Evolutionary conservation across 73 alveolate genomes (phyloP).

Genomic region (Paramecium octaurelia): DNA sequence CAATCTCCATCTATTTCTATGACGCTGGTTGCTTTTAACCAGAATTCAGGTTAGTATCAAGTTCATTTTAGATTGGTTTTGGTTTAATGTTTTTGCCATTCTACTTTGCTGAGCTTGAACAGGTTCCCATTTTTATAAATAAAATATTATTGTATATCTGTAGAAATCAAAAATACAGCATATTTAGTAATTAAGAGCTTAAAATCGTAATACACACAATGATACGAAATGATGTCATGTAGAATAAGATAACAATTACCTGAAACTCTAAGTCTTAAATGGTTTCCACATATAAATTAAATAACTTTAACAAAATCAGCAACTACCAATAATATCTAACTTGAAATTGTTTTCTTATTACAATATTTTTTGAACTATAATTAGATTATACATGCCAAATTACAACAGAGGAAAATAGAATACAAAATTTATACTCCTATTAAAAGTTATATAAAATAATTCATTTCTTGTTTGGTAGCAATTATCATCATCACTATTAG

Average conservation of each 20-base stretch:
- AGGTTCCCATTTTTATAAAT: not conserved
- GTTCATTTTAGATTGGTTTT: not conserved
- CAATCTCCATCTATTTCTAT: not conserved
- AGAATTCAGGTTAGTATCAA: not conserved
- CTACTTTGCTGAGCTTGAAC: not conserved
- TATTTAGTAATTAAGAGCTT: not conserved
- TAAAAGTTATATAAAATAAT: too few relatives aligned
- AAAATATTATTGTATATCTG: not conserved
- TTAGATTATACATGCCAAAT: too few relatives aligned
- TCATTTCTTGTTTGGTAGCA: too few relatives aligned
- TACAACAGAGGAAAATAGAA: too few relatives aligned
- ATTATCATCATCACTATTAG: too few relatives aligned
- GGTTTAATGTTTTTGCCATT: not conserved
- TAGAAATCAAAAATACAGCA: not conserved
- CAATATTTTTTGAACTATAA: too few relatives aligned
- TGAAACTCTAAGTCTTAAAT: not conserved
- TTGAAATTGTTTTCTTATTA: not conserved
- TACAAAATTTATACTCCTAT: too few relatives aligned
- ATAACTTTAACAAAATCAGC: too few relatives aligned
- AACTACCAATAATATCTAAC: not conserved
- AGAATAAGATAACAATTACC: not conserved
- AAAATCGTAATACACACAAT: too few relatives aligned
- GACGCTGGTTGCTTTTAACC: not conserved
- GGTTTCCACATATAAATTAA: too few relatives aligned
- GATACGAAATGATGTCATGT: too few relatives aligned